Conservation (phyloP, 805 yeast genomes). For the Saturnispora quitensis region DNA sequence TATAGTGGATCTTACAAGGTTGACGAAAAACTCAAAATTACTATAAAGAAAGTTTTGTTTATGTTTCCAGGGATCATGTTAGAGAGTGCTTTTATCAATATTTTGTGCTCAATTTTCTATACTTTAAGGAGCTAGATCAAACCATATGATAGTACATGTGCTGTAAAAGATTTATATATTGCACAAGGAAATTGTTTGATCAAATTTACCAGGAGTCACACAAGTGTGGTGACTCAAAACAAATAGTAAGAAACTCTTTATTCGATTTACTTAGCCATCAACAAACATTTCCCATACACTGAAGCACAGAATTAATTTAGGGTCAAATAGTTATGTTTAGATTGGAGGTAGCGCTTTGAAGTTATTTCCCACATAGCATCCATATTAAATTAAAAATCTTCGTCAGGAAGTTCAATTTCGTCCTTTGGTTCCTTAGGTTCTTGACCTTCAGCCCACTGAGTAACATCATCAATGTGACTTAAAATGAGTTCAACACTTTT, state of each 20-base stretch:
- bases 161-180: neutral
- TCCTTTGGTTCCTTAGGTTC: slow-evolving; percentile 96
- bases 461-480: slow-evolving; percentile 89
- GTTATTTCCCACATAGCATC: neutral
- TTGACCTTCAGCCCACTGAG: slow-evolving; percentile 95
- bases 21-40: too few relatives aligned
- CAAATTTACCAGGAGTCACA: too few relatives aligned
- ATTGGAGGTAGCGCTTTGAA: too few relatives aligned
- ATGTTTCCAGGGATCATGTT: too few relatives aligned
- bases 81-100: too few relatives aligned
- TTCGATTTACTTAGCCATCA: neutral
- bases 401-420: slow-evolving; percentile 55
- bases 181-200: neutral
- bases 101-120: too few relatives aligned
- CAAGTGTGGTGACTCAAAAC: too few relatives aligned
- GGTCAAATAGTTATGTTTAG: too few relatives aligned
- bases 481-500: slow-evolving; percentile 74
- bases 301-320: neutral
- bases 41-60: too few relatives aligned
- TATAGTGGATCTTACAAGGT: too few relatives aligned
- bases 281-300: neutral
- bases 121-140: too few relatives aligned
- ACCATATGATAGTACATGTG: neutral
- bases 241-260: neutral
- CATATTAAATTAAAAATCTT: slow-evolving; percentile 18